phyloP scores from a whole-genome alignment of 2,329 filamentous ascomycete species.

The Trichoderma sp. region DNA sequence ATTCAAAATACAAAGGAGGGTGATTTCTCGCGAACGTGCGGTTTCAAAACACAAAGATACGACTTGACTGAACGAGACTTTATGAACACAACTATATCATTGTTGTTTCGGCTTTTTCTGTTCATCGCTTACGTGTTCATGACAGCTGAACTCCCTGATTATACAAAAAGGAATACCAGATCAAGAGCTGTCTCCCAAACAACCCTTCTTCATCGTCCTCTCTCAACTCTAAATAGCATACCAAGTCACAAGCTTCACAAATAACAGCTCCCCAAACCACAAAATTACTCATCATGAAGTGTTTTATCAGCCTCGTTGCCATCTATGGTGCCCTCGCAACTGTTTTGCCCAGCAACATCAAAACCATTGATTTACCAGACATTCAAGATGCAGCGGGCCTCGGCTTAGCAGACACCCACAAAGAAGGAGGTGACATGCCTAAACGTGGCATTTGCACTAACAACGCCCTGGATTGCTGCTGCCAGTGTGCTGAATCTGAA shows the following conservation, averaged over 20 bases:
- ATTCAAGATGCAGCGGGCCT: neutral
- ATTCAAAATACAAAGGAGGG: neutral
- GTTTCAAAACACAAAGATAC: neutral
- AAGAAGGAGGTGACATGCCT: neutral
- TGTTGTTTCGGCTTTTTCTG: neutral
- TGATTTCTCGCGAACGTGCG: neutral
- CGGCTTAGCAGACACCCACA: neutral
- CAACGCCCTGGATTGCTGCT: neutral
- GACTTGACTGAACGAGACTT: neutral
- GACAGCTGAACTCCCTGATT: neutral
- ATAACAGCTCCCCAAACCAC: neutral
- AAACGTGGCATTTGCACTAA: neutral
- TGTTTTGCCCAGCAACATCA: neutral
- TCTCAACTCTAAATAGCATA: neutral
- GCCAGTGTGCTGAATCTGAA: neutral
- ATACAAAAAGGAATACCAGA: neutral
- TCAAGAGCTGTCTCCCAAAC: neutral
- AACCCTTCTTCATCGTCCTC: neutral
- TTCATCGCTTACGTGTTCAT: neutral
- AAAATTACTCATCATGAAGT: neutral
- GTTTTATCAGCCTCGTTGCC: neutral
- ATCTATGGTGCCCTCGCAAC: neutral
- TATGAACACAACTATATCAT: neutral
- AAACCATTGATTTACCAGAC: neutral
- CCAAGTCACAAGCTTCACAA: neutral